Conservation (phyloP, 2,329 filamentous ascomycete genomes). For the Xylariaceae sp. region DNA sequence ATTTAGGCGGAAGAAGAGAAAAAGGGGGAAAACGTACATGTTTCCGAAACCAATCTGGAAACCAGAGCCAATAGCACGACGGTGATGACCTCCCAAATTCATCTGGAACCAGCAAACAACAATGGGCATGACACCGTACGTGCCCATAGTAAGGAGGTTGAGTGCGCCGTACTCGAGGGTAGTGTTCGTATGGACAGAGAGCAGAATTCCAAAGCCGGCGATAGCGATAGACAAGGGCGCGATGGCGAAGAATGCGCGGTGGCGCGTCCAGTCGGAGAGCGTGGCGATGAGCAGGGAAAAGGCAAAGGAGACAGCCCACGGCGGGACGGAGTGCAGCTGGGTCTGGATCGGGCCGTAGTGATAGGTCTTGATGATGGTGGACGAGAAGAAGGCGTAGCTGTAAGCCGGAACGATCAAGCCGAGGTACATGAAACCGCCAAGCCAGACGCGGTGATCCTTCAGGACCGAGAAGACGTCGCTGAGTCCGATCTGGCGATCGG, state of each 20-base stretch:
- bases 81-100: constrained; percentile 69
- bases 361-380: constrained; percentile 64
- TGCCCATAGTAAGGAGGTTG: constrained; percentile 74
- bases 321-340: constrained; percentile 53
- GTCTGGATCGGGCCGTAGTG: constrained; percentile 55
- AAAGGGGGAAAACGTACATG: constrained; percentile 36
- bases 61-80: constrained; percentile 62
- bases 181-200: constrained; percentile 63
- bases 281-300: constrained; percentile 73
- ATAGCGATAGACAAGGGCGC: constrained; percentile 64
- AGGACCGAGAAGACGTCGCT: constrained; percentile 58
- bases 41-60: constrained; percentile 79
- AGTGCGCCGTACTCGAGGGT: constrained; percentile 70
- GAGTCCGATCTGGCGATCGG: constrained; percentile 55
- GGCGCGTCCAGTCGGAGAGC: constrained; percentile 63
- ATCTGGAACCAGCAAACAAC: constrained; percentile 80
- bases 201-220: constrained; percentile 68
- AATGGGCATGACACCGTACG: constrained; percentile 85
- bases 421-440: constrained; percentile 77
- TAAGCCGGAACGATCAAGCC: constrained; percentile 74
- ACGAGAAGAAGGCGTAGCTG: constrained; percentile 72
- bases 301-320: constrained; percentile 64
- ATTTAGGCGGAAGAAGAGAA: not conserved
- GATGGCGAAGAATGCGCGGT: constrained; percentile 71
- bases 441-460: constrained; percentile 67